Evolutionary conservation across 129 eudicot species (phyloP).

Genomic region (Scalesia atractyloides): DNA sequence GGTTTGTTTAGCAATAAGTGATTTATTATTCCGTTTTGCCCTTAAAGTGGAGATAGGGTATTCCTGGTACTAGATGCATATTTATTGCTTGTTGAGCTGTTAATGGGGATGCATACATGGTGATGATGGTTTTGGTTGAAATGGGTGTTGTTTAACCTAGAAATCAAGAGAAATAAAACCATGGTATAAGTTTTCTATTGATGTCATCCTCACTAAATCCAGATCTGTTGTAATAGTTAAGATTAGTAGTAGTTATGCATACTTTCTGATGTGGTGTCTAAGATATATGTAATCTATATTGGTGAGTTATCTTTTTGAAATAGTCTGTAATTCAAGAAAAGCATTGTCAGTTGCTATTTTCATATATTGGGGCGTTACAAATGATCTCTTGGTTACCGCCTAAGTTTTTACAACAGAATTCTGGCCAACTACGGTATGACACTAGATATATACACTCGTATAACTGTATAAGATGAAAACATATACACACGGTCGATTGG

Average conservation of each 20-base stretch:
- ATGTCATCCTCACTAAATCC: neutral
- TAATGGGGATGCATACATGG: neutral
- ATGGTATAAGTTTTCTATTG: neutral
- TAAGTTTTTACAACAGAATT: neutral
- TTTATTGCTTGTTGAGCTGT: neutral
- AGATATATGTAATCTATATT: neutral
- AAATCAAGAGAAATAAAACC: neutral
- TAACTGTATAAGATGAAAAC: no score
- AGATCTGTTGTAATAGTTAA: neutral
- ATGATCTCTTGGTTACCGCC: neutral
- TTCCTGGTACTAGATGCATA: neutral
- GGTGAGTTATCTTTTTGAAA: neutral
- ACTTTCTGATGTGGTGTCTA: neutral
- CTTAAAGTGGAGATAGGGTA: neutral
- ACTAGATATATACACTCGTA: neutral
- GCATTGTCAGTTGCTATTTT: no score
- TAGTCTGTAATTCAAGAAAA: no score
- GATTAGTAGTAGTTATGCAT: neutral
- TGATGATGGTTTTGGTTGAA: neutral
- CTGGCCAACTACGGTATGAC: neutral
- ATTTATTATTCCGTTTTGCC: neutral
- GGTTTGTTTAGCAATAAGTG: neutral
- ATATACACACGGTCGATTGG: no score
- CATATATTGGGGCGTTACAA: no score
- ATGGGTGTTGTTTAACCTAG: neutral